phyloP scores from a whole-genome alignment of 2,329 filamentous ascomycete species.

The Nemania serpens region DNA sequence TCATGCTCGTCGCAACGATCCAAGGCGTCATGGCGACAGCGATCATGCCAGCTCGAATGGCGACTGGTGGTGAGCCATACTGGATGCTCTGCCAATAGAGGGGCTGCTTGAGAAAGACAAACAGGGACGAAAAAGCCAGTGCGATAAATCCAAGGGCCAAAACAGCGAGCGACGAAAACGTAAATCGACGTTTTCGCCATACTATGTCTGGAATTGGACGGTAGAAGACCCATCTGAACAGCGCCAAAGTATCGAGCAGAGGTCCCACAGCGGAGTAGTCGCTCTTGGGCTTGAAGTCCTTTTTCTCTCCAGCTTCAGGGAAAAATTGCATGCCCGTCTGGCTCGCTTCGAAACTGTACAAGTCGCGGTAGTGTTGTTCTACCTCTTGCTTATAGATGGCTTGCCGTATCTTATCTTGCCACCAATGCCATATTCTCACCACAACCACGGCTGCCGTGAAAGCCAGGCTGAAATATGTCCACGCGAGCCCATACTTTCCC shows the following conservation, averaged over 20 bases:
- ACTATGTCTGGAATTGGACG: conserved; percentile 77
- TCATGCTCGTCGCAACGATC: conserved; percentile 89
- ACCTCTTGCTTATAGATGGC: conserved; percentile 86
- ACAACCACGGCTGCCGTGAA: conserved; percentile 69
- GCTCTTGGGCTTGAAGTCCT: conserved; percentile 66
- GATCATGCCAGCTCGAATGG: conserved; percentile 88
- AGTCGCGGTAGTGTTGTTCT: conserved; percentile 63
- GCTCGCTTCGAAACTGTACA: conserved; percentile 57
- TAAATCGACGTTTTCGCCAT: conserved; percentile 69
- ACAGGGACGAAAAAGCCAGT: conserved; percentile 74
- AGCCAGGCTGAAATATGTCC: conserved; percentile 84
- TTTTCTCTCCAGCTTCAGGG: conserved; percentile 64
- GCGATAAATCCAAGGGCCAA: conserved; percentile 70
- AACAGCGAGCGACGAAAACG: conserved; percentile 80
- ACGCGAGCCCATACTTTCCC: conserved; percentile 84
- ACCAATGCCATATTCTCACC: conserved; percentile 82
- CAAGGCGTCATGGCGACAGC: conserved; percentile 89
- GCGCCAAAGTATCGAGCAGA: conserved; percentile 78
- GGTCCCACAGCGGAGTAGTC: conserved; percentile 74
- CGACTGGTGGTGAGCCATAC: conserved; percentile 85
- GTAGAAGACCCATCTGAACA: conserved; percentile 89
- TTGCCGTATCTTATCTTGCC: conserved; percentile 91
- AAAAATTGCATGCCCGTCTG: conserved; percentile 73
- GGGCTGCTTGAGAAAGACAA: conserved; percentile 85
- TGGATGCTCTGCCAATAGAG: conserved; percentile 87